Conservation (phyloP, 495 filamentous ascomycete species). For the Lepidopterella palustris region DNA sequence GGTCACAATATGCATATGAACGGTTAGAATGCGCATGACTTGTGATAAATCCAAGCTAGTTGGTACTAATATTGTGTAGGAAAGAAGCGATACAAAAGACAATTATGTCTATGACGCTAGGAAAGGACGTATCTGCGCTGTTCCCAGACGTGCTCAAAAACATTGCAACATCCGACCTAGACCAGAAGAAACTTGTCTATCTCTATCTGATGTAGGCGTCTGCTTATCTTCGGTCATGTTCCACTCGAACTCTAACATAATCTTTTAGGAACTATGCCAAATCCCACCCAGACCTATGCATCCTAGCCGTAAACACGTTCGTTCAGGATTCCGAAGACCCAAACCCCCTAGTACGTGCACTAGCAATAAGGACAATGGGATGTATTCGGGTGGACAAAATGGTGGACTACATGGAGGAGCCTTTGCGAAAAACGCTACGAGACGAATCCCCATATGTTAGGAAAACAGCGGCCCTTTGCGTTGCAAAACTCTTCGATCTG, state of each 20-base stretch:
- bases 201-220: constrained; percentile 84
- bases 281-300: constrained; percentile 97
- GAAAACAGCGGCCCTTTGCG: constrained; percentile 96
- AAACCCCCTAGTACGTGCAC: constrained; percentile 87
- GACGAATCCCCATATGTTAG: constrained; percentile 98
- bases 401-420: constrained; percentile 99
- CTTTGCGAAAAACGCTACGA: constrained; percentile 87
- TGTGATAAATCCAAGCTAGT: not conserved
- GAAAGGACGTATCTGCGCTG: constrained; percentile 94
- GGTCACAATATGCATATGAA: constrained; percentile 98
- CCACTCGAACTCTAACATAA: not conserved
- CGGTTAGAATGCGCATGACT: constrained; percentile 44
- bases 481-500: constrained; percentile 95
- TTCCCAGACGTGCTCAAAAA: constrained; percentile 99
- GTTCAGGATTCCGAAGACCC: constrained; percentile 99
- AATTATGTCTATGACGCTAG: constrained; percentile 98
- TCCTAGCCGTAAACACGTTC: constrained; percentile 98
- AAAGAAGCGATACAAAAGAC: constrained; percentile 99
- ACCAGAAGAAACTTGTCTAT: constrained; percentile 99
- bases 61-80: constrained; percentile 43
- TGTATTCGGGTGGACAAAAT: constrained; percentile 99
- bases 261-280: constrained; percentile 91
- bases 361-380: constrained; percentile 98
- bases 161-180: constrained; percentile 88
- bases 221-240: not conserved